These are phyloP conservation scores for Candolleomyces eurysporus DNA, from an alignment of 768 basidiomycete genomes.

Conservation along the genomic window DNA sequence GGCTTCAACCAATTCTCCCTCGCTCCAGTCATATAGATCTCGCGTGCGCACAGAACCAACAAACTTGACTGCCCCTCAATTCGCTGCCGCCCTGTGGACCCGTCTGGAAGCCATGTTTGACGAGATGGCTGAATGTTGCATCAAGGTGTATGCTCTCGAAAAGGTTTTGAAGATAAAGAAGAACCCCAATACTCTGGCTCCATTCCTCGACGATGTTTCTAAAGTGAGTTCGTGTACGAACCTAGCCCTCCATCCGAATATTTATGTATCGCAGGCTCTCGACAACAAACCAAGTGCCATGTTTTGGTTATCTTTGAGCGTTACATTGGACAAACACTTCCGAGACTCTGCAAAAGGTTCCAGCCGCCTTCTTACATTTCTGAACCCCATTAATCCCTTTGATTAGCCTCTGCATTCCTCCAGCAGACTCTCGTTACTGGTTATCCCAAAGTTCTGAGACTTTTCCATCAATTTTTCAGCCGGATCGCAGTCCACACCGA, in stretches of 20 bases:
- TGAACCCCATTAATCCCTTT: background rate
- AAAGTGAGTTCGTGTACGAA: conserved; percentile 47
- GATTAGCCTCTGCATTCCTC: conserved; percentile 81
- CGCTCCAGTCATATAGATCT: conserved; percentile 65
- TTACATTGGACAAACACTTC: conserved; percentile 77
- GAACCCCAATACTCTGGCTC: conserved; percentile 69
- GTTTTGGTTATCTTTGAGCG: conserved; percentile 86
- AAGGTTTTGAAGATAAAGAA: conserved; percentile 89
- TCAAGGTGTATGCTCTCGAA: conserved; percentile 95
- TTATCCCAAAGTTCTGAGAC: conserved; percentile 82
- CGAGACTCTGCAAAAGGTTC: conserved; percentile 79
- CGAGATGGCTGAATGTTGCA: conserved; percentile 87
- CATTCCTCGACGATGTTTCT: conserved; percentile 93
- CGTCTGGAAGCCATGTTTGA: conserved; percentile 80
- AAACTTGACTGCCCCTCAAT: conserved; percentile 82
- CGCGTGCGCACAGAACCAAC: conserved; percentile 91
- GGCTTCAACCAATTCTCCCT: conserved; percentile 20
- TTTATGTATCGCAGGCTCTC: conserved; percentile 48
- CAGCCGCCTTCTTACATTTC: background rate
- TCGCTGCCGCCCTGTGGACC: conserved; percentile 76
- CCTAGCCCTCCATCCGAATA: background rate
- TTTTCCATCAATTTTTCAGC: conserved; percentile 96
- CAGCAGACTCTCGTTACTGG: conserved; percentile 86
- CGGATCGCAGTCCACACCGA: conserved; percentile 96
- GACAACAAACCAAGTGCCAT: conserved; percentile 90